phyloP scores from a whole-genome alignment of 31 red algal species.

The Endocladia muricata region DNA sequence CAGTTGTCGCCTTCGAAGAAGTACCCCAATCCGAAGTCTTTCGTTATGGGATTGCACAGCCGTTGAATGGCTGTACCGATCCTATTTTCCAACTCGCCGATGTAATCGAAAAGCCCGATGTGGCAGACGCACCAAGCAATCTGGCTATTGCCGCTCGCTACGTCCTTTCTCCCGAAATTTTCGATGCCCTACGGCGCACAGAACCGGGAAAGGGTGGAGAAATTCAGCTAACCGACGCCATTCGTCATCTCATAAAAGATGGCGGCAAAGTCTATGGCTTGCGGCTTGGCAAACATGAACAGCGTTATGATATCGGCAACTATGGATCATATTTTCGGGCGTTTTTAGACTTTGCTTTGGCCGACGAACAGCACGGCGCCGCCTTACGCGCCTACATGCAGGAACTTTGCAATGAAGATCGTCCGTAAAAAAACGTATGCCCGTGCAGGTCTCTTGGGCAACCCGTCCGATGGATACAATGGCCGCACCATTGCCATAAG shows the following conservation, averaged over 20 bases:
- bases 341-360: too few species aligned
- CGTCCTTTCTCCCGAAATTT: neutral
- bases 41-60: neutral
- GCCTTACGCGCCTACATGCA: too few species aligned
- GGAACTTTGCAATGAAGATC: too few species aligned
- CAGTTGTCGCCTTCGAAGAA: neutral
- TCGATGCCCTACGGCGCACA: neutral
- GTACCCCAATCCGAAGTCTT: neutral
- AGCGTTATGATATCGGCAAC: too few species aligned
- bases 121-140: neutral
- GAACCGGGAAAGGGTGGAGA: neutral
- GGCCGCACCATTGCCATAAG: too few species aligned
- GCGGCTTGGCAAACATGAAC: too few species aligned
- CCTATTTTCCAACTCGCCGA: neutral
- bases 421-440: too few species aligned
- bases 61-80: neutral
- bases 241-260: neutral
- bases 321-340: too few species aligned
- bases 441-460: too few species aligned
- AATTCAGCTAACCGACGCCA: neutral
- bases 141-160: neutral
- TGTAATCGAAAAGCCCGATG: neutral
- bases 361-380: too few species aligned
- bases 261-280: too few species aligned
- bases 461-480: too few species aligned